Base-by-base conservation (phyloP, 768 basidiomycete species). In the Pholiota microspora region DNA sequence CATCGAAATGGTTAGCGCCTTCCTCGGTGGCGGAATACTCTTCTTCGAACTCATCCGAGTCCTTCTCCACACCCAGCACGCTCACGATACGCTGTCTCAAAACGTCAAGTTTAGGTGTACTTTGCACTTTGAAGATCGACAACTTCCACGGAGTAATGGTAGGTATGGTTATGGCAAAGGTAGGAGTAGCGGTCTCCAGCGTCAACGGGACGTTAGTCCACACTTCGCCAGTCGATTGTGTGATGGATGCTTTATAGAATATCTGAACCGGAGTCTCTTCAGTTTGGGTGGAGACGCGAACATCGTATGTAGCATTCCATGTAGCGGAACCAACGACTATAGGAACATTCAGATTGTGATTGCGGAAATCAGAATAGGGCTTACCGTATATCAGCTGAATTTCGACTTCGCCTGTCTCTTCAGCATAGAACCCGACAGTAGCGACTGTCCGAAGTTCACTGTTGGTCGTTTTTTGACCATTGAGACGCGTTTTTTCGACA, bases 211-310 rank as follows among this genome's bases (percentile, higher is more conserved):
- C 69, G 36, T 76, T 68, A 3, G 62, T 62, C 76, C 77, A 16
- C 40, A 71, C 75, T 67, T 78, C 77, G 16, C 72, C 75, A 0
- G 75, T 75, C 25, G 50, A 63, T 57, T 78, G 77, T 1, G 61
- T 67, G 21, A 78, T 67, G 4, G 63, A 55, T 0, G 72, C 76
- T 55, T 76, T 77, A 64, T 78, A 77, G 1, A 71, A 57, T 2
- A 78, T 58, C 0, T 62, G 66, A 1, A 73, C 58, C 0, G 70
- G 59, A 9, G 67, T 65, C 3, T 73, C 32, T 68, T 68, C 3
- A 69, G 54, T 12, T 72, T 56, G 56, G 67, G 76, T 36, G 75
- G 62, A 13, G n/a, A 73, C 76, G 1, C 76, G 68, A 31, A 76
- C 64, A 51, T 77, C 73, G 34, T 78, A 77, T 7, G 56, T 56